phyloP scores from a whole-genome alignment of 768 basidiomycete genomes.

The Russula olivacea region DNA sequence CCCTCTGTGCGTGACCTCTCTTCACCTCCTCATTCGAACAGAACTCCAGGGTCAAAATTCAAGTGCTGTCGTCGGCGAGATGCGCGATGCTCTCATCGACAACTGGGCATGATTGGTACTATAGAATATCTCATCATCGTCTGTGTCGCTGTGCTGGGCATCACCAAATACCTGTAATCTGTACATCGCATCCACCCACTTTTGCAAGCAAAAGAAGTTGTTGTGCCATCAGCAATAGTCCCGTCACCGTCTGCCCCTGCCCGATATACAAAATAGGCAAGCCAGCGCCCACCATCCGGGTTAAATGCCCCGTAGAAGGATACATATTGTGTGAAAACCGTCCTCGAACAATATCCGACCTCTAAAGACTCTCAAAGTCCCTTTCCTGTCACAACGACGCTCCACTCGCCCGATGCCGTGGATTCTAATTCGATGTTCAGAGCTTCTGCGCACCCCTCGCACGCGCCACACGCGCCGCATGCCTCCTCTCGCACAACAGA shows the following conservation, averaged over 20 bases:
- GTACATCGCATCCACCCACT: conserved; percentile 15
- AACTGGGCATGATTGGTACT: conserved; percentile 67
- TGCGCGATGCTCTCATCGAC: conserved; percentile 57
- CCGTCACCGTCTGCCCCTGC: not conserved
- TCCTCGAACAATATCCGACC: not conserved
- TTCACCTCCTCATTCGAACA: conserved; percentile 25
- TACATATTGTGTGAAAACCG: not conserved
- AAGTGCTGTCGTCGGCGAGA: conserved; percentile 51
- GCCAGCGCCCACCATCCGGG: not conserved
- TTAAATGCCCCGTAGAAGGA: not conserved
- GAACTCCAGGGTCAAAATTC: conserved; percentile 54
- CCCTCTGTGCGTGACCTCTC: not conserved
- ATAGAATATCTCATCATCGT: not conserved
- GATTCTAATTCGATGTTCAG: conserved; percentile 20
- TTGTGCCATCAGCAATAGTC: not conserved
- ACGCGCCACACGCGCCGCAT: conserved; percentile 10
- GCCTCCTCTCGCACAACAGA: conserved; percentile 25
- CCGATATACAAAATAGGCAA: not conserved
- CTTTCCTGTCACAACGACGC: conserved; percentile 15
- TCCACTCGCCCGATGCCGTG: conserved; percentile 24
- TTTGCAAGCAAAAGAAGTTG: conserved; percentile 6
- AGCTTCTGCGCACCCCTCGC: conserved; percentile 12
- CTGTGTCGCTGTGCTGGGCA: not conserved
- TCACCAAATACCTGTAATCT: conserved; percentile 19
- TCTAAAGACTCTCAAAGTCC: not conserved